These are phyloP conservation scores for Microascus cirrosus DNA, from an alignment of 2,329 filamentous ascomycete species.

Conservation along the genomic window DNA sequence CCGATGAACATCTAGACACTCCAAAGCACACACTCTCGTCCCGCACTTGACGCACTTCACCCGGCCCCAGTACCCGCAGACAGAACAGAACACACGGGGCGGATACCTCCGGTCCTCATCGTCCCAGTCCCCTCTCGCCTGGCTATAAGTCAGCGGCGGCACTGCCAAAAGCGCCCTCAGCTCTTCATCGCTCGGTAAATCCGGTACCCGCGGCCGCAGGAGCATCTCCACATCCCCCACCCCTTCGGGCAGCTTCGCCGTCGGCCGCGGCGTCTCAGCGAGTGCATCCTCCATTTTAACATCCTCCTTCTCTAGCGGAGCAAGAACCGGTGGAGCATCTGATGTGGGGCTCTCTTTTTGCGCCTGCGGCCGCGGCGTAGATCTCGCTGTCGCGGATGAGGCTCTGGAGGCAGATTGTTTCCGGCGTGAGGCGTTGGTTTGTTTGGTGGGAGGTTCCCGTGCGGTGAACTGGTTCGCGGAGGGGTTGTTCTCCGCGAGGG, in stretches of 20 bases:
- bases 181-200: conserved; percentile 46
- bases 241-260: conserved; percentile 23
- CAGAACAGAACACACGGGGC: conserved; percentile 58
- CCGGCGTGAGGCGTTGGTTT: not conserved
- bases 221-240: conserved; percentile 25
- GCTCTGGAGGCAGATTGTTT: conserved; percentile 1
- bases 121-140: conserved; percentile 41
- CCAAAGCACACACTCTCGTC: conserved; percentile 64
- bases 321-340: not conserved
- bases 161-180: conserved; percentile 51
- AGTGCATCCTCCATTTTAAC: not conserved
- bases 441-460: not conserved
- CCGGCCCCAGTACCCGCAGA: conserved; percentile 74
- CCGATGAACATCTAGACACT: conserved; percentile 61
- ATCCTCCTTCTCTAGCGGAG: not conserved
- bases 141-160: conserved; percentile 57
- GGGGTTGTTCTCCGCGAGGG: conserved; percentile 25
- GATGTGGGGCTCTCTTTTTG: conserved; percentile 20
- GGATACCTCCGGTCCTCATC: conserved; percentile 36
- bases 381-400: not conserved
- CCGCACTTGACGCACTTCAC: conserved; percentile 70
- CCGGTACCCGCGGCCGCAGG: conserved; percentile 45
- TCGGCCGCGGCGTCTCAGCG: conserved; percentile 1
- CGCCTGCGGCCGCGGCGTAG: not conserved
- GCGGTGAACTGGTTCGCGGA: conserved; percentile 5